These are phyloP conservation scores for Saitozyma podzolica DNA, from an alignment of 768 basidiomycete species.

Conservation along the genomic window DNA sequence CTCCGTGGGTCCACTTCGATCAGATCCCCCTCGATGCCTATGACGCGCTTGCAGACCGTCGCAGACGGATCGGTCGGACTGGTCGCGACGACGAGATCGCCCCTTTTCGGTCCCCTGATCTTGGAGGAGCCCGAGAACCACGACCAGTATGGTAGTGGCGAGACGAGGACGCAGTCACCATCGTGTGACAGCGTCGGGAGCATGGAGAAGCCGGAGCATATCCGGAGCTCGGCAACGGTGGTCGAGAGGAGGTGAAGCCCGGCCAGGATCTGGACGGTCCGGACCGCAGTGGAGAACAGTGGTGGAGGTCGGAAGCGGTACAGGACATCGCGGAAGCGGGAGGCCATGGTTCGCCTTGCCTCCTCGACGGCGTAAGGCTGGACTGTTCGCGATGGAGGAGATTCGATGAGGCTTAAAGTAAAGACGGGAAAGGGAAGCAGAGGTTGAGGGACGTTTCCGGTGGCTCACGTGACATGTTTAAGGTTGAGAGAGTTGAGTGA, in stretches of 20 bases:
- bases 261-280: conserved; percentile 33
- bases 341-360: too few species aligned
- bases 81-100: conserved; percentile 71
- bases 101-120: conserved; percentile 56
- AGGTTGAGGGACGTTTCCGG: too few species aligned
- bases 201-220: conserved; percentile 53
- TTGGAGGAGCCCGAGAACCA: conserved; percentile 8
- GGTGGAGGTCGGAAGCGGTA: conserved; percentile 16
- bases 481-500: too few species aligned
- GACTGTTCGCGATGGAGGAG: too few species aligned
- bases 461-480: too few species aligned
- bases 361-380: too few species aligned
- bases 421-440: too few species aligned
- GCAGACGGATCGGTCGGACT: conserved; percentile 69
- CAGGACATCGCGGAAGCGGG: too few species aligned
- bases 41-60: conserved; percentile 80
- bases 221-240: conserved; percentile 39
- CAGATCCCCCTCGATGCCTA: conserved; percentile 85
- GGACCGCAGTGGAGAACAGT: conserved; percentile 21
- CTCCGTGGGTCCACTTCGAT: conserved; percentile 78
- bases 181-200: conserved; percentile 51
- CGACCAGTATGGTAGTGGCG: conserved; percentile 46
- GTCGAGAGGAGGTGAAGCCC: conserved; percentile 43
- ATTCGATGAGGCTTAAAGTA: too few species aligned
- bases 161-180: conserved; percentile 48